These are phyloP conservation scores for Fusarium coicis DNA, from an alignment of 2,329 filamentous ascomycete genomes.

Conservation along the genomic window DNA sequence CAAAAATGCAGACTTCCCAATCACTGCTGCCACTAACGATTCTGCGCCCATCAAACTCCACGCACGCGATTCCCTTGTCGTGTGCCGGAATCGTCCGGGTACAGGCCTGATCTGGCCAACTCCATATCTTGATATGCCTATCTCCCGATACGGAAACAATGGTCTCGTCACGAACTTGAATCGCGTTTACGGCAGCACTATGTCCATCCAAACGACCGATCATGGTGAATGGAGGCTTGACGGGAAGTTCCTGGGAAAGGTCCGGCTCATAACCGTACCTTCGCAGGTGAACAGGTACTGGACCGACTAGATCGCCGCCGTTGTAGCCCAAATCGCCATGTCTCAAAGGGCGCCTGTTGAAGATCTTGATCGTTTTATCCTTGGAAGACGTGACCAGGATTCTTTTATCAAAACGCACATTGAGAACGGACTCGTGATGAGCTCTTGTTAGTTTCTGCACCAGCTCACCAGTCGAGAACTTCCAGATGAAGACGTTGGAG, in stretches of 20 bases:
- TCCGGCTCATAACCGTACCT: constrained; percentile 66
- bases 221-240: constrained; percentile 75
- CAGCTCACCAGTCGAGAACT: constrained; percentile 88
- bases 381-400: constrained; percentile 98
- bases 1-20: constrained; percentile 95
- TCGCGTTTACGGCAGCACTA: constrained; percentile 92
- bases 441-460: constrained; percentile 80
- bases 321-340: constrained; percentile 69
- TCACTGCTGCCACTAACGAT: constrained; percentile 98
- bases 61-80: constrained; percentile 94
- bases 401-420: constrained; percentile 89
- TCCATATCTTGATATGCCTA: constrained; percentile 93
- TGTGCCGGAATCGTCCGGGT: constrained; percentile 85
- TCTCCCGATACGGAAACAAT: constrained; percentile 97
- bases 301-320: constrained; percentile 56
- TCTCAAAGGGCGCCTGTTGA: constrained; percentile 80
- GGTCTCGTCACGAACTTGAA: constrained; percentile 86
- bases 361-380: constrained; percentile 96
- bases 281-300: constrained; percentile 62
- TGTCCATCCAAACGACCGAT: constrained; percentile 87
- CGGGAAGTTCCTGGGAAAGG: constrained; percentile 57
- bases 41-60: constrained; percentile 92
- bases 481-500: constrained; percentile 89
- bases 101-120: constrained; percentile 82
- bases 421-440: constrained; percentile 90